These are phyloP conservation scores for Starmerella floricola DNA, from an alignment of 805 yeast species.

Conservation along the genomic window DNA sequence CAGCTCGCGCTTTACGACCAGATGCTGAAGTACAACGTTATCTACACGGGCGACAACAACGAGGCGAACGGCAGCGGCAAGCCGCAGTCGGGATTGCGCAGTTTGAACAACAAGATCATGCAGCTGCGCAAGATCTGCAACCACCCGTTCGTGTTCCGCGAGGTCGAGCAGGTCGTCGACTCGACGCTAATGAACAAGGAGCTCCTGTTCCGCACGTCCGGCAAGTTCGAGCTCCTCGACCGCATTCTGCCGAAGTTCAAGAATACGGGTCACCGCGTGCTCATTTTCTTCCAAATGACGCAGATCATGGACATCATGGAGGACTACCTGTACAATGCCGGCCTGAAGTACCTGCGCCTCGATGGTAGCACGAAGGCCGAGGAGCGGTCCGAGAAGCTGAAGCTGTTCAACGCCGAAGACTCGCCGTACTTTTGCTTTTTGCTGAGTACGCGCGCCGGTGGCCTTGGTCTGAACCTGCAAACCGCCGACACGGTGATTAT, in stretches of 20 bases:
- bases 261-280: slow-evolving; percentile 76
- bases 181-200: slow-evolving; percentile 62
- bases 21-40: slow-evolving; percentile 73
- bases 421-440: slow-evolving; percentile 84
- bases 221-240: slow-evolving; percentile 86
- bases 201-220: slow-evolving; percentile 82
- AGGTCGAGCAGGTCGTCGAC: slow-evolving; percentile 71
- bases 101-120: slow-evolving; percentile 89
- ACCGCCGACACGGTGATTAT: slow-evolving; percentile 96
- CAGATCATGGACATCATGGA: slow-evolving; percentile 98
- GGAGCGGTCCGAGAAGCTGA: slow-evolving; percentile 75
- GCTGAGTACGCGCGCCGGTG: slow-evolving; percentile 95
- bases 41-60: slow-evolving; percentile 44
- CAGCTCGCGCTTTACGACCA: slow-evolving; percentile 79
- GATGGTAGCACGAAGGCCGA: slow-evolving; percentile 96
- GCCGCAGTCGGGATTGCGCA: slow-evolving; percentile 47
- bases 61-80: slow-evolving; percentile 31
- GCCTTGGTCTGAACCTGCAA: slow-evolving; percentile 86
- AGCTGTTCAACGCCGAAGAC: slow-evolving; percentile 65
- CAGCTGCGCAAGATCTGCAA: slow-evolving; percentile 93
- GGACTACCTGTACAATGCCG: slow-evolving; percentile 64
- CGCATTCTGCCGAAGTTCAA: slow-evolving; percentile 77
- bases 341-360: slow-evolving; percentile 70
- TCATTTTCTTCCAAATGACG: slow-evolving; percentile 95
- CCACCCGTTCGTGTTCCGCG: slow-evolving; percentile 94